Evolutionary conservation across 2,329 filamentous ascomycete species (phyloP), one percentile per base, ranked within the genome.

Genomic region (Penicillium sp.): DNA sequence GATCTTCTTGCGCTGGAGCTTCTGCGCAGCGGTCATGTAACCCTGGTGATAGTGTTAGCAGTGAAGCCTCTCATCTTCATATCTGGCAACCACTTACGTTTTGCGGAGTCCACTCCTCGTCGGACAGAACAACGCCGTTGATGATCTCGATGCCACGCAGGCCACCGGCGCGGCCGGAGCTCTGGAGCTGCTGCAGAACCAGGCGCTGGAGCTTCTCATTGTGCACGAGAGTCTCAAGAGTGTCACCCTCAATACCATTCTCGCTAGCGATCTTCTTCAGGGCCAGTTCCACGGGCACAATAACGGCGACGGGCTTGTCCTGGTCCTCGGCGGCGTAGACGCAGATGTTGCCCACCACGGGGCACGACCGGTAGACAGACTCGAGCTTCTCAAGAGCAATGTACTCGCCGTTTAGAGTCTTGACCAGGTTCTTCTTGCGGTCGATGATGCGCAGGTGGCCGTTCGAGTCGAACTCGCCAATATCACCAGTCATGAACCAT

Each of bases 401-500:
- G 74, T 97, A 97, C 79, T 97, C 92, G 62, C 92, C 92, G 54
- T 92, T 91, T 59, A 90, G 83, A 57, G 94, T 92, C 85, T 97
- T 97, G 73, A 97, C 89, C 50, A 97, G 79, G 75, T 97, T 97
- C 86, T 97, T 97, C 84, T 96, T 92, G 63, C 92, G 90, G 73
- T 97, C 92, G 67, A 97, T 92, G 69, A 97, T 87, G 63, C 81
- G 83, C 60, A 97, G 75, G 70, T 95, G 89, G 39, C 92, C 92
- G 55, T 87, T 80, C 40, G 77, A 69, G 71, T 92, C 86, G 65
- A 92, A 94, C 70, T 96, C 89, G 64, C 92, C 92, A 70, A 97
- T 94, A 66, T 97, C 92, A 55, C 92, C 92, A 14, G 91, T 95
- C 81, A 88, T 92, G 82, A 97, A 97, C 94, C 94, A 97, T 44